Percentiles rank a stretch among this genome's conserved stretches.
These are phyloP conservation scores for Cochliopodium minus DNA, from an alignment of 208 protist species.

Conservation along the genomic window DNA sequence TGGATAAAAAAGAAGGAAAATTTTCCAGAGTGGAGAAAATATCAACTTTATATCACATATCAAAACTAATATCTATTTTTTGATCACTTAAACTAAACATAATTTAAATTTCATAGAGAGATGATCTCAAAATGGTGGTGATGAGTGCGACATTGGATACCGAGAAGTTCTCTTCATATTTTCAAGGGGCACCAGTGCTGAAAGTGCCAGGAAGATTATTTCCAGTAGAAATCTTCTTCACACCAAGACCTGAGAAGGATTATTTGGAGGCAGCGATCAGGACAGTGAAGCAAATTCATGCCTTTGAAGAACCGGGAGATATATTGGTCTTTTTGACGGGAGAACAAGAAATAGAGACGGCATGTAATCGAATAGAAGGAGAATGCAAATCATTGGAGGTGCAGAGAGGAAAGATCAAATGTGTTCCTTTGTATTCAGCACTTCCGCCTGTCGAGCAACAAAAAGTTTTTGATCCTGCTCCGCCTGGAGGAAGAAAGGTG, in stretches of 20 bases:
- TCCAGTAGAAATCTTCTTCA: slow-evolving; percentile 71
- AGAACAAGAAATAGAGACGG: slow-evolving; percentile 82
- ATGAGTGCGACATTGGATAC: slow-evolving; percentile 76
- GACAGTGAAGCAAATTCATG: slow-evolving; percentile 58
- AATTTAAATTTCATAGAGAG: too few relatives aligned
- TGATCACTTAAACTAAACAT: neutral
- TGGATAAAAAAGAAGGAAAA: neutral
- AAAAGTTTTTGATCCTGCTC: slow-evolving; percentile 18
- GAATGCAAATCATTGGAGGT: slow-evolving; percentile 16
- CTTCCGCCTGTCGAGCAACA: neutral
- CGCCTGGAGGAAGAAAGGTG: slow-evolving; percentile 57
- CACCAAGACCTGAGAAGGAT: slow-evolving; percentile 58
- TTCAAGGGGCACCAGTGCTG: slow-evolving; percentile 47
- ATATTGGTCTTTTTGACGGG: slow-evolving; percentile 97
- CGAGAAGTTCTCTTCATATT: slow-evolving; percentile 72
- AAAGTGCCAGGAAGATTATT: slow-evolving; percentile 44
- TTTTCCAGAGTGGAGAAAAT: slow-evolving; percentile 22
- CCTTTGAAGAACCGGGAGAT: slow-evolving; percentile 53
- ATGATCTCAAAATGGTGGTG: slow-evolving; percentile 65
- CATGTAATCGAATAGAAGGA: slow-evolving; percentile 26
- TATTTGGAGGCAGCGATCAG: slow-evolving; percentile 68
- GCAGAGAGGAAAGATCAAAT: slow-evolving; percentile 32
- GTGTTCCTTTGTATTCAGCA: slow-evolving; percentile 42
- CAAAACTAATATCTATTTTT: neutral
- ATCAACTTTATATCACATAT: neutral